phyloP scores from a whole-genome alignment of 2,329 filamentous ascomycete genomes.

The Aureobasidium sp. region DNA sequence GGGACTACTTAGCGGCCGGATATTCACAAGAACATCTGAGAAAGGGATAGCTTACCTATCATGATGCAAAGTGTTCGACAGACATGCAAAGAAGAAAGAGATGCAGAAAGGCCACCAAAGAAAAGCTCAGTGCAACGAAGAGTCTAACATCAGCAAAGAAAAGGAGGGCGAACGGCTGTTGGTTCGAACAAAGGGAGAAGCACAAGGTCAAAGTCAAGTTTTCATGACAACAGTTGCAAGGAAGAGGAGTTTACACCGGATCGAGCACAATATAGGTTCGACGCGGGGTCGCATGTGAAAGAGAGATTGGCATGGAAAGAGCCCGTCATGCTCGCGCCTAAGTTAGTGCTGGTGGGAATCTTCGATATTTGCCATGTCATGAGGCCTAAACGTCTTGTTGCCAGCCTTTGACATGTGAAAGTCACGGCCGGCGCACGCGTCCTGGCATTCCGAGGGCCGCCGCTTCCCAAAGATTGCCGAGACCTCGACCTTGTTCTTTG shows the following conservation, averaged over 20 bases:
- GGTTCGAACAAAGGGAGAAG: background rate
- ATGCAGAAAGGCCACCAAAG: background rate
- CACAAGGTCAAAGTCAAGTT: background rate
- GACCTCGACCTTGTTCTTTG: background rate
- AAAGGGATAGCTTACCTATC: background rate
- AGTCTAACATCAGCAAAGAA: background rate
- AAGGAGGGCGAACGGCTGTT: background rate
- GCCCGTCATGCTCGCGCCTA: background rate
- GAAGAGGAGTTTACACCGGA: background rate
- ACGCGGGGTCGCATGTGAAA: background rate
- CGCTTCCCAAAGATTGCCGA: too few relatives aligned
- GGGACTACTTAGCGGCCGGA: background rate
- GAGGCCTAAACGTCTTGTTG: background rate
- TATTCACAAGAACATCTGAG: background rate
- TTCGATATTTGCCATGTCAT: conserved; percentile 1
- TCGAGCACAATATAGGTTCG: background rate
- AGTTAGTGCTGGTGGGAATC: background rate
- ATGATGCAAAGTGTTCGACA: background rate
- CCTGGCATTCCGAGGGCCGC: background rate
- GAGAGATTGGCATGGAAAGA: background rate
- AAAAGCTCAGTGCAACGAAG: background rate
- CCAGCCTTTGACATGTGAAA: conserved; percentile 6
- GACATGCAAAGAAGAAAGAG: background rate
- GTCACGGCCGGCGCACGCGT: background rate
- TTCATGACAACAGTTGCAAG: background rate